phyloP scores from a whole-genome alignment of 2,329 filamentous ascomycete genomes.

The Zelopaecilomyces penicillatus region DNA sequence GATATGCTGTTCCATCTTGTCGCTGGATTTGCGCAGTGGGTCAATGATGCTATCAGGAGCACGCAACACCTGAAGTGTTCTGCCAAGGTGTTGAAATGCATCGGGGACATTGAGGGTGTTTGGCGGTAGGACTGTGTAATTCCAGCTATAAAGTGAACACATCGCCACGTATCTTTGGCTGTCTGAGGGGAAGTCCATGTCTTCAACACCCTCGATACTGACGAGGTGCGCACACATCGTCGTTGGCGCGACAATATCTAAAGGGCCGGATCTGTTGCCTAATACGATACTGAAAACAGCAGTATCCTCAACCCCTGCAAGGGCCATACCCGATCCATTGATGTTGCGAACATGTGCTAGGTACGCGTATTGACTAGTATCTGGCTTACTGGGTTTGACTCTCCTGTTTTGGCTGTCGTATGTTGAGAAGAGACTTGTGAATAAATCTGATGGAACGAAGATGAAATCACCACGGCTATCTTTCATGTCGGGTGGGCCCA shows the following conservation, averaged over 20 bases:
- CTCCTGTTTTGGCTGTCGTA: conserved; percentile 2
- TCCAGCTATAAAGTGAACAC: conserved; percentile 32
- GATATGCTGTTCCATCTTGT: conserved; percentile 2
- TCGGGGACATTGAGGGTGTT: conserved; percentile 25
- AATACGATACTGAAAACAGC: conserved; percentile 28
- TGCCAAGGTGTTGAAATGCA: conserved; percentile 20
- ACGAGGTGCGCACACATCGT: conserved; percentile 28
- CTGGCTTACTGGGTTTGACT: not conserved
- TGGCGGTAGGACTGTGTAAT: conserved; percentile 28
- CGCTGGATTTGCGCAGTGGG: not conserved
- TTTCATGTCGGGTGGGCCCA: conserved; percentile 1
- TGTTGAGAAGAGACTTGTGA: conserved; percentile 18
- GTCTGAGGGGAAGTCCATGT: conserved; percentile 14
- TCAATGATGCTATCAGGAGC: conserved; percentile 2
- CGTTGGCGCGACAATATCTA: conserved; percentile 17
- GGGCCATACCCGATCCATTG: conserved; percentile 29
- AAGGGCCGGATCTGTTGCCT: conserved; percentile 23
- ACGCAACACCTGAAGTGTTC: conserved; percentile 7
- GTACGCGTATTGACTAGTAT: conserved; percentile 19
- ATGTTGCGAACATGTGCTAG: conserved; percentile 33
- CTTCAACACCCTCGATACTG: conserved; percentile 27
- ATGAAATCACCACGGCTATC: conserved; percentile 17
- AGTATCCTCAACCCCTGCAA: conserved; percentile 24
- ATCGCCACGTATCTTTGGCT: conserved; percentile 20
- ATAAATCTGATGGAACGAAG: conserved; percentile 19